These are phyloP conservation scores for Fusarium avenaceum DNA, from an alignment of 2,329 filamentous ascomycete genomes.

Conservation along the genomic window DNA sequence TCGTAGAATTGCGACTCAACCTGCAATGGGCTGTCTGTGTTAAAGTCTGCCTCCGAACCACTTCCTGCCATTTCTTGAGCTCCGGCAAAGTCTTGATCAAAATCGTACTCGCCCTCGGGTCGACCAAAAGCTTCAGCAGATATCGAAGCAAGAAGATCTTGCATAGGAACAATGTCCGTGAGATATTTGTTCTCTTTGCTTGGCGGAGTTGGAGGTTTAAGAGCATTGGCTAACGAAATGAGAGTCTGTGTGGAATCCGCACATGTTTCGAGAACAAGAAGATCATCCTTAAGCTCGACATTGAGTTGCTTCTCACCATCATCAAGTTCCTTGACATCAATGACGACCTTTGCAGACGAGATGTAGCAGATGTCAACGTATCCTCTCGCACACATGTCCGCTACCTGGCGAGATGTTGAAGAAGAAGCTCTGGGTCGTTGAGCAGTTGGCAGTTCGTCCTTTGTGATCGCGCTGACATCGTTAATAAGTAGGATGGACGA, in stretches of 20 bases:
- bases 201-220: conserved; percentile 86
- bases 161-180: conserved; percentile 85
- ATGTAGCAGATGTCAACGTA: conserved; percentile 91
- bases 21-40: conserved; percentile 55
- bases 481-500: conserved; percentile 88
- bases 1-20: conserved; percentile 64
- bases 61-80: conserved; percentile 63
- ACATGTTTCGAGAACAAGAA: conserved; percentile 93
- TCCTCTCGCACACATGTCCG: conserved; percentile 73
- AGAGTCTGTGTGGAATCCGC: conserved; percentile 97
- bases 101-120: conserved; percentile 72
- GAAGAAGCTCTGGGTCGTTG: conserved; percentile 51
- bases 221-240: conserved; percentile 80
- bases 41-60: conserved; percentile 51
- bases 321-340: conserved; percentile 68
- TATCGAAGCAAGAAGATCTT: conserved; percentile 91
- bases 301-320: conserved; percentile 77
- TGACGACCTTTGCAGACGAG: conserved; percentile 79
- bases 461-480: conserved; percentile 64
- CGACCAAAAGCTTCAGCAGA: conserved; percentile 84
- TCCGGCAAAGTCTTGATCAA: conserved; percentile 72
- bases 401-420: conserved; percentile 64
- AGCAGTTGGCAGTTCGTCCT: conserved; percentile 23
- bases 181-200: conserved; percentile 87
- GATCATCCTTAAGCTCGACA: conserved; percentile 84